Conservation (phyloP, 768 basidiomycete species). For the Macrolepiota dolichaula region DNA sequence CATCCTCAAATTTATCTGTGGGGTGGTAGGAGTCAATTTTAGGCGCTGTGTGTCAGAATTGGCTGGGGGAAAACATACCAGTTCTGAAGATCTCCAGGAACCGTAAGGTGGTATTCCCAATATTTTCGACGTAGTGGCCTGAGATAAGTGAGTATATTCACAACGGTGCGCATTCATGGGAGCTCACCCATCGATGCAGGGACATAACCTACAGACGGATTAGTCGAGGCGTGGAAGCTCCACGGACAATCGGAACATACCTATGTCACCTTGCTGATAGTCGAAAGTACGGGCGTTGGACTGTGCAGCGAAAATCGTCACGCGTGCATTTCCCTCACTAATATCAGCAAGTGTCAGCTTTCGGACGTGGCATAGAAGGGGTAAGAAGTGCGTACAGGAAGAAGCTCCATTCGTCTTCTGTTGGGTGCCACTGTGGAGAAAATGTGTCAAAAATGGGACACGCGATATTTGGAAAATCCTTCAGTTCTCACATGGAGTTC, state of each 20-base stretch:
- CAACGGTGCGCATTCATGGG: no score
- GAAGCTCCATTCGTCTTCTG: conserved; percentile 62
- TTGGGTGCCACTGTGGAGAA: conserved; percentile 60
- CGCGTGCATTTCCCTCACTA: conserved; percentile 51
- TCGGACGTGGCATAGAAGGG: neutral
- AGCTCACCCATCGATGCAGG: conserved; percentile 51
- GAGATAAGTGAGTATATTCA: neutral
- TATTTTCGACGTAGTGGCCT: conserved; percentile 57
- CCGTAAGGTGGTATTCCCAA: conserved; percentile 43
- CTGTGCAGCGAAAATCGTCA: conserved; percentile 54
- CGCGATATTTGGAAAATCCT: neutral
- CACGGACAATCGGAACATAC: conserved; percentile 23
- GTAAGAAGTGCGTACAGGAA: conserved; percentile 40
- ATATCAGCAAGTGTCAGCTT: neutral
- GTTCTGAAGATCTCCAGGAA: conserved; percentile 46
- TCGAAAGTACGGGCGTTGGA: conserved; percentile 57
- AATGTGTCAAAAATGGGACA: neutral
- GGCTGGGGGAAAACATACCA: neutral
- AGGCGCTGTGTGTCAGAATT: neutral
- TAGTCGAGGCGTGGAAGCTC: neutral
- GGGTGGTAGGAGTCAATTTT: neutral
- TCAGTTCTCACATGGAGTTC: conserved; percentile 49
- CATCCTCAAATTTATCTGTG: conserved; percentile 16
- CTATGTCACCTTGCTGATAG: conserved; percentile 61
- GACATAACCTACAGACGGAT: conserved; percentile 40